A percentile compares a stretch with the other conserved stretches of the same genome.
Conservation (phyloP, 148 eudicot species). For the Agrostemma githago region DNA sequence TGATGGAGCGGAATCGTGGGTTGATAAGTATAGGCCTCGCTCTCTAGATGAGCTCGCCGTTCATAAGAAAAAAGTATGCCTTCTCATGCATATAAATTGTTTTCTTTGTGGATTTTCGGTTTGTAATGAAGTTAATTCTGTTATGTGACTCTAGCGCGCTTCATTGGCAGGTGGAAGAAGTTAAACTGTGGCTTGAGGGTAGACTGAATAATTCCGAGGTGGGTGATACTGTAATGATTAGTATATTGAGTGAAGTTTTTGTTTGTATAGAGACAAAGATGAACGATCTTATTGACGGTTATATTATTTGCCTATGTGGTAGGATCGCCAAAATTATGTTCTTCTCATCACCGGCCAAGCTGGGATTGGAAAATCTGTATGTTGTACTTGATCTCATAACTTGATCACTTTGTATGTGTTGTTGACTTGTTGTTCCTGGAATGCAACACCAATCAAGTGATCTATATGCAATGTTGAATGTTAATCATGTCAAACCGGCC, state of each 20-base stretch:
- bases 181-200: conserved; percentile 68
- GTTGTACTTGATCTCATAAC: conserved; percentile 23
- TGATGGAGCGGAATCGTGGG: conserved; percentile 52
- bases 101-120: neutral
- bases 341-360: conserved; percentile 81
- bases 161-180: conserved; percentile 80
- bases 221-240: conserved; percentile 11
- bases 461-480: neutral
- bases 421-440: neutral
- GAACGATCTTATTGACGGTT: neutral
- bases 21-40: conserved; percentile 70
- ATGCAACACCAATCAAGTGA: neutral
- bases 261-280: neutral
- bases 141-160: conserved; percentile 9
- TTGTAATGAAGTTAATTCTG: neutral
- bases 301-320: conserved; percentile 33
- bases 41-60: conserved; percentile 80
- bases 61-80: conserved; percentile 84
- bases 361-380: conserved; percentile 97
- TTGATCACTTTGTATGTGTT: neutral
- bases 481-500: neutral
- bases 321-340: conserved; percentile 38
- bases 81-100: conserved; percentile 3
- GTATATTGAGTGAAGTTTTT: neutral
- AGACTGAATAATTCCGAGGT: conserved; percentile 51